Base-by-base conservation (phyloP, 2,329 filamentous ascomycete genomes). In the Onygenales sp. region DNA sequence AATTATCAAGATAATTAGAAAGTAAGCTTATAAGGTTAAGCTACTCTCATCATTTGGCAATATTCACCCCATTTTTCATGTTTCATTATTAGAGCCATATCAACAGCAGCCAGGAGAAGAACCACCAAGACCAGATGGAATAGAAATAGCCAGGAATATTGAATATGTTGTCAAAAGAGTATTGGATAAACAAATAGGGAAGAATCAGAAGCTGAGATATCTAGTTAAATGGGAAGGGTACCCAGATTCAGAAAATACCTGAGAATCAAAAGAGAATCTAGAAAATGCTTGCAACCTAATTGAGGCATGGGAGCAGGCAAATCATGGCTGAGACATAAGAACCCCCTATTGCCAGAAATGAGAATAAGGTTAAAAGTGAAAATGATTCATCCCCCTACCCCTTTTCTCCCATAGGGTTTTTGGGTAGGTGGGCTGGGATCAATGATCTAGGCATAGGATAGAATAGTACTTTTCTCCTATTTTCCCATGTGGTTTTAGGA, bases 11-110 rank as follows among this genome's bases (percentile, higher is more conserved):
- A 27, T 33, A 3, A 35, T 55, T 7, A 5, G 21, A 2, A 17
- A 14, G 6, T 1, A 50, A 5, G 43, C 45, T 1, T 55, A 48
- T 38, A 17, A 17, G 21, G 10, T 55, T 2, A 38, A 33, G 13
- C 53, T 55, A n/a, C 42, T 2, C 4, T 3, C 1, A 2, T 21
- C 13, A 4, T 43, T 14, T 32, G 17, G 41, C 1, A 44, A 54
- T 9, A 51, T 54, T 4, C 51, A 55, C 43, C 41, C 31, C 2
- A 35, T 48, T 4, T 46, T 54, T 41, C 43, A 54, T 49, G 10
- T 48, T 35, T 48, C 43, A 10, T 1, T 44, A 2, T 44, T 44
- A 17, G 43, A 44, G 17, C 43, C 43, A 17, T 44, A 21, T 13
- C 1, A 1, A 1, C 5, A 13, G 21, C 7, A 1, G 43, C 3